phyloP scores from a whole-genome alignment of 805 yeast genomes.

The Candida coleopterorum region DNA sequence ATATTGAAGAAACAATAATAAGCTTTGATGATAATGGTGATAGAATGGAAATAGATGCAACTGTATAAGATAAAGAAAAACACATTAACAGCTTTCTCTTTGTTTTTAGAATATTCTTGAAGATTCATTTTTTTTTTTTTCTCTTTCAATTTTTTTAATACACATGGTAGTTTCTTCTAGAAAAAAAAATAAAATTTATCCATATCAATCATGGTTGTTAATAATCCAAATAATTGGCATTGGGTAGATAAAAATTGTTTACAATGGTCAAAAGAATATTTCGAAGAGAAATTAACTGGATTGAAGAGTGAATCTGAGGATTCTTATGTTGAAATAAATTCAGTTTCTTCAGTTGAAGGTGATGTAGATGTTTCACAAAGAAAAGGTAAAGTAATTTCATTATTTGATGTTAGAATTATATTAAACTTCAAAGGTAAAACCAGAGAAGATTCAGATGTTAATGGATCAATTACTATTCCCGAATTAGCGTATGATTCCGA shows the following conservation, averaged over 20 bases:
- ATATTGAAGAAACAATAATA: conserved; percentile 61
- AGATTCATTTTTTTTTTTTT: too few relatives aligned
- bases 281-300: conserved; percentile 56
- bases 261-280: conserved; percentile 81
- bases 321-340: conserved; percentile 30
- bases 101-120: too few relatives aligned
- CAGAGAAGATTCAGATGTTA: conserved; percentile 33
- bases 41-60: conserved; percentile 44
- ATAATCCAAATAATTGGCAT: conserved; percentile 99
- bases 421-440: conserved; percentile 50
- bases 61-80: too few relatives aligned
- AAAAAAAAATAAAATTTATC: too few relatives aligned
- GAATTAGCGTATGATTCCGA: conserved; percentile 93
- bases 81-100: too few relatives aligned
- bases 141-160: conserved; percentile 1
- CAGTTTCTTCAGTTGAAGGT: conserved; percentile 70
- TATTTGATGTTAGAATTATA: conserved; percentile 74
- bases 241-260: conserved; percentile 99
- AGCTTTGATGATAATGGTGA: conserved; percentile 29
- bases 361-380: conserved; percentile 97
- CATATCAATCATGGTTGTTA: conserved; percentile 86
- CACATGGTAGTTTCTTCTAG: too few relatives aligned
- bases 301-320: conserved; percentile 33
- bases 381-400: conserved; percentile 90
- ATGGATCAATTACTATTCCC: conserved; percentile 79